Evolutionary conservation across 2,329 filamentous ascomycete species (phyloP), one percentile per base, ranked within the genome.

Genomic region (Bipolaris zeicola): DNA sequence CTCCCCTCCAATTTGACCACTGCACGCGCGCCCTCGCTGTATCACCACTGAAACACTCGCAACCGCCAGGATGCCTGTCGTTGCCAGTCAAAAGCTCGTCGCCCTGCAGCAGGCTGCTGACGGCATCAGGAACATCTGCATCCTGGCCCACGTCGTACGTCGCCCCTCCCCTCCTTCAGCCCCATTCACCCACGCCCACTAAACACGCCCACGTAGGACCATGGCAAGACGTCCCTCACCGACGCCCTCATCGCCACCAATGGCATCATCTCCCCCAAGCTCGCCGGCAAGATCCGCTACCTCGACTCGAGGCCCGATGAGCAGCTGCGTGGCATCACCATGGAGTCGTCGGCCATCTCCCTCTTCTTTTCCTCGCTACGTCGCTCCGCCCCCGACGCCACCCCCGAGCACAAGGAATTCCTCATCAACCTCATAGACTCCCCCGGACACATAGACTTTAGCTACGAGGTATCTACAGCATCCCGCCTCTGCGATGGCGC

Each of bases 281-380:
- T 98, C 71, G 95, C 95, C 54, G 95, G 95, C 76, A 98, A 98
- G 82, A 96, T 99, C 77, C 89, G 95, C 65, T 99, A 98, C 72
- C 87, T 99, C 57, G 95, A 99, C 79, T 98, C 95, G 20, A 85
- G 95, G 41, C 94, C 94, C 1, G 95, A 99, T 77, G 95, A 99
- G 77, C 95, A 99, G 78, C 85, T 91, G 14, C 89, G 95, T 63
- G 95, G 95, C 54, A 99, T 99, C 72, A 99, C 95, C n/a, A 99
- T 99, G 95, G 95, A 99, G 77, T 98, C 95, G 0, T 98, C 94
- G 5, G 95, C 95, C 60, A 99, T 99, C 63, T 98, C 95, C 0
- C 82, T 99, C 33, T 96, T 90, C 78, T 99, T 99, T 76, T 96
- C 93, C 34, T 91, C 98, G 84, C 81, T 96, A 51, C 85, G 93